Base-by-base conservation (phyloP, 371 early-diverging fungal species). In the Entomophthora muscae region DNA sequence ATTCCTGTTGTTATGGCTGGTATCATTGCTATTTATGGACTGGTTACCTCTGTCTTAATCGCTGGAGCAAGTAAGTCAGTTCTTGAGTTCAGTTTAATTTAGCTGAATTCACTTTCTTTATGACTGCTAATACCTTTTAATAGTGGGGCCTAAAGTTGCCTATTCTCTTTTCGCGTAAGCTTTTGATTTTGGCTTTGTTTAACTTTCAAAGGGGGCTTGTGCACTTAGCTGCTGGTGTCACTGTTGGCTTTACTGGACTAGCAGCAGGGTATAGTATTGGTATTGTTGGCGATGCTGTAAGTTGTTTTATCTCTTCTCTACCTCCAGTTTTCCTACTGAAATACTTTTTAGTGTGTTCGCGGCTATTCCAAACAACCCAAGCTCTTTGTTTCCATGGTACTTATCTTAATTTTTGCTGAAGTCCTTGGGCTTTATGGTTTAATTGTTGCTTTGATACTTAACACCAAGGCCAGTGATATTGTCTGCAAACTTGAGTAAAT, bases 361-460 rank as follows among this genome's bases (percentile, higher is more conserved):
- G 91, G 89, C 32, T 85, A 87, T 65, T 91, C 90, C 63, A 89
- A 91, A 72, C 93, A 95, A 71, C 93, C 94, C 29, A 80, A 86
- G 71, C 81, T 96, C 69, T 98, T 91, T 76, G 96, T 98, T 61
- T 88, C 90, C 68, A 85, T 83, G 86, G 90, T 88, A 63, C 80
- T 98, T 71, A 93, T 98, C 63, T 84, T 98, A 65, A 96, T 98
- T 88, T 98, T 98, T 73, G 97, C 98, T 67, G 98, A 98, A 85
- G 97, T 98, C 28, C 79, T 98, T 75, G 95, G 90, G 70, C 78
- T 90, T 66, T 88, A 86, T 66, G 95, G 97, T 54, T 82, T 94
- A 55, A 95, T 97, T 71, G 93, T 98, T 33, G 90, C 91, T 27
- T 83, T 98, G 60, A 95, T 98, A 70, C 74, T 96, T 66, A 95